These are phyloP conservation scores for Firmiana major DNA, from an alignment of 345 rosid genomes.

Conservation along the genomic window DNA sequence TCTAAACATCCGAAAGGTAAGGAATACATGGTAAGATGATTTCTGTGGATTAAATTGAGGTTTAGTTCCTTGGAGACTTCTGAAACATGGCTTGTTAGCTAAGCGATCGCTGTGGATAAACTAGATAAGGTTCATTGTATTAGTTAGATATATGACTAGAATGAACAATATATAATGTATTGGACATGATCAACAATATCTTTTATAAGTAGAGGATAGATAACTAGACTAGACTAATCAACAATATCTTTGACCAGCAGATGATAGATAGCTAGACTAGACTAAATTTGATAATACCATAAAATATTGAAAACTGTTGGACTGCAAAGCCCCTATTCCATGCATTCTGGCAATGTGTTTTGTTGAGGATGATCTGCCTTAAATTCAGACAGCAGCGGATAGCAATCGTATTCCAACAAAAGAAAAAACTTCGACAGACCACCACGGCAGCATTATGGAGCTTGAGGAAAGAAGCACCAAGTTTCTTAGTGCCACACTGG, in stretches of 20 bases:
- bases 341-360: not conserved
- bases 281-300: not conserved
- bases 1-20: not conserved
- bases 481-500: not conserved
- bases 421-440: conserved; percentile 4
- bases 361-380: conserved; percentile 10
- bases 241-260: not conserved
- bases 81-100: not conserved
- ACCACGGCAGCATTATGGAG: conserved; percentile 12
- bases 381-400: conserved; percentile 14
- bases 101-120: not conserved
- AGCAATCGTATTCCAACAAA: not conserved
- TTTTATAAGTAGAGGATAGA: not conserved
- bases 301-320: not conserved
- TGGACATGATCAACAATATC: not conserved
- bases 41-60: not conserved
- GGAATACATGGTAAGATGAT: not conserved
- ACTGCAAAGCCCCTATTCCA: not conserved
- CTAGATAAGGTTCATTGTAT: not conserved
- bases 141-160: not conserved
- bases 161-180: not conserved
- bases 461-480: not conserved
- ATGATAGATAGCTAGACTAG: not conserved
- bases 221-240: not conserved
- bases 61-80: not conserved